Evolutionary conservation across 2,329 filamentous ascomycete genomes (phyloP), one percentile per base, ranked within the genome.

Genomic region (Orbilia oligospora): DNA sequence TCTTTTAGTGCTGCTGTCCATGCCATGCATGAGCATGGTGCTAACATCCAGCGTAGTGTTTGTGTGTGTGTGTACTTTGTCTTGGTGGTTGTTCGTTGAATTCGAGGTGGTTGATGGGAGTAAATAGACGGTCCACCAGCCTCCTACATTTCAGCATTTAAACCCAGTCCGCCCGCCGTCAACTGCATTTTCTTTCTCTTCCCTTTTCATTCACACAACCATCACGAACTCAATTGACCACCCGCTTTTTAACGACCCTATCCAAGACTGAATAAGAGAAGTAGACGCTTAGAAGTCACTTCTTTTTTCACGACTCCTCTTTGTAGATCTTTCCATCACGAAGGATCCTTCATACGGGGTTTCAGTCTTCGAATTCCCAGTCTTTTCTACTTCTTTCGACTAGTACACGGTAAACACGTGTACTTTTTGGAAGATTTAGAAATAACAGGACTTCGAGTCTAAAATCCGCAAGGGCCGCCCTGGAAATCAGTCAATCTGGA

Each of bases 401-500:
- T 71, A 77, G 73, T 77, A 77, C 73, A 77, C 73, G 73, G 61
- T 55, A 64, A 63, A 67, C 61, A 63, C 73, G 73, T 77, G 73
- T 77, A 77, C 73, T 77, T 67, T 77, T 77, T 77, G 73, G 65
- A 77, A 77, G 73, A 77, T 67, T 61, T 77, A 77, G 73, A 77
- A 77, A 77, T 77, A 71, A 64, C 67, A 71, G 73, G 73, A 71
- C 67, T 77, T 77, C 73, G 73, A 77, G 67, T 77, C 68, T 71
- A 71, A 63, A 77, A 76, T 77, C 73, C 73, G 67, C 67, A 71
- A 77, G 73, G 73, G 64, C 72, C 73, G 73, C 73, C 67, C 58
- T 51, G 55, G 48, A 77, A 92, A 91, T 91, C 92, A 92, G 93
- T 88, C 93, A 97, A 93, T 89, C 94, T 97, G 94, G 94, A 97